Base-by-base conservation (phyloP, 768 basidiomycete species). In the Hygrophoropsis aurantiaca region DNA sequence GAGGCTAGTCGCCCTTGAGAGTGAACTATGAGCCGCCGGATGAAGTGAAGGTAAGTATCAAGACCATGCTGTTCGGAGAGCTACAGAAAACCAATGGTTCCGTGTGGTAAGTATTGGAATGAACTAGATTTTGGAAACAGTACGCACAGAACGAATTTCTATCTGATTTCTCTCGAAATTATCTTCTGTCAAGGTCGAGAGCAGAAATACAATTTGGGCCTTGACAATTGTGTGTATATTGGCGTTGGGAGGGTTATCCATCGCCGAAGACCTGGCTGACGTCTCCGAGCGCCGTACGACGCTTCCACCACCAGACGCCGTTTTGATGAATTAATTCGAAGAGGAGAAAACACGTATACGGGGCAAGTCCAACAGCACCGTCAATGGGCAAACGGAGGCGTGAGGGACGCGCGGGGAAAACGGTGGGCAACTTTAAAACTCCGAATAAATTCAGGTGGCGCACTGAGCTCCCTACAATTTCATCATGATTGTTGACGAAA, bases 31-130 rank as follows among this genome's bases (percentile, higher is more conserved):
- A 97, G 87, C 53, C 95, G 87, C 52, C 94, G 90, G 56, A 99
- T 90, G 74, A 97, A 97, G 70, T 99, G 94, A 53, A 93, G 81
- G 72, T 97, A 97, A 48, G 94, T 97, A 70, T 97, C 94, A 59
- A 93, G 79, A 49, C 94, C 94, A 79, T 98, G 93, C 62, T 94
- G 90, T 65, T 97, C 94, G 54, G 92, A 90, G 60, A 98, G 82
- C 95, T 98, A 69, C 40, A 57, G 40, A 45, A 50, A 44, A 51
- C 26, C 52, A 46, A 35, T 40, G 50, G 52, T 56, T 55, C 40
- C 48, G 41, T 26, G 5, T 40, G 35, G 47, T 36, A 9, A 26
- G 15, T 35, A 47, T 51, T 47, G 42, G 32, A 40, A 44, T 49
- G 50, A 16, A 3, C 19, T 15, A 34, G 36, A 18, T 50, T 43